Evolutionary conservation across 805 yeast species (phyloP), one percentile per base, ranked within the genome.

Genomic region (Saturnispora zaruensis): DNA sequence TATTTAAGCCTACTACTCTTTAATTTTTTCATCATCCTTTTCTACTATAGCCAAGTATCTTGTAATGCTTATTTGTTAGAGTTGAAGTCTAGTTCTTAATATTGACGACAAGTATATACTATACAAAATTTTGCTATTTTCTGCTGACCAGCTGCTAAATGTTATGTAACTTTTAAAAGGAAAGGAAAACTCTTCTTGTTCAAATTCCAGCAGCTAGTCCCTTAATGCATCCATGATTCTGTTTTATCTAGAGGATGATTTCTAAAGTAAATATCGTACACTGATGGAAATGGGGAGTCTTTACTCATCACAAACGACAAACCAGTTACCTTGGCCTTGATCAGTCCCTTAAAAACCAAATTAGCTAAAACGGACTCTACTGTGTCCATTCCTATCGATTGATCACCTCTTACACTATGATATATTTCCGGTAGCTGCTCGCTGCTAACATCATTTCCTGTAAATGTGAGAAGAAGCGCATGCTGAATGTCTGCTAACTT

Each of bases 341-440:
- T 56, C 16, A 78, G 59, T 49, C 75, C 77, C 50, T 76, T 77
- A 53, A 77, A 82, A 38, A 77, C 73, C n/a, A 81, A 56, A 2
- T 77, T 63, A 13, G 76, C 66, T 43, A 79, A 60, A 6, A 79
- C 55, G 47, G 77, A 79, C 52, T 79, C 84, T 9, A 73, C 69
- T 36, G 73, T 64, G 13, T 57, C 45, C 16, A 14, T 48, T 41
- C 56, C 50, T 51, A 47, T 7, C 8, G 8, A 8, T 7, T 9
- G 23, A 7, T 7, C 52, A 50, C 18, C 23, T 33, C 41, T 48
- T 34, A 20, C 53, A 36, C 51, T 21, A 23, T 48, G 50, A 42
- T 63, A 64, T 9, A 60, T 32, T 4, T 24, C 21, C 6, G 44
- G 42, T 20, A 60, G 53, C 3, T 41, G 21, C n/a, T 25, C 21